Evolutionary conservation across 371 early-diverging fungal genomes (phyloP), one percentile per base, ranked within the genome.

Genomic region (Mucor circinelloides): DNA sequence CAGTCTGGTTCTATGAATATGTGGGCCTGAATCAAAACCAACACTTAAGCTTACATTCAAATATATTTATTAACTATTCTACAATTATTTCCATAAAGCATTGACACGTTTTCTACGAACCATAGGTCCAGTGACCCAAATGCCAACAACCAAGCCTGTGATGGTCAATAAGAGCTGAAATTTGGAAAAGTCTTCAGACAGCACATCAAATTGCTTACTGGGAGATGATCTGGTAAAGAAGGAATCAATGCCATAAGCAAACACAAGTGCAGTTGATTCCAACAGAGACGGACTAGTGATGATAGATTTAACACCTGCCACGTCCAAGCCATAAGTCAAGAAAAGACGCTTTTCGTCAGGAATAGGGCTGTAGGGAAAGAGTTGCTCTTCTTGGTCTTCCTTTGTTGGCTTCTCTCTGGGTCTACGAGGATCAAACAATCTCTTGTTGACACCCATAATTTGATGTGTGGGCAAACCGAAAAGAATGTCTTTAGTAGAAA

Each of bases 251-350:
- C 98, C 98, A 70, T 89, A 95, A 0, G 93, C 89, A 31, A 91
- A 81, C 5, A 97, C 94, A 23, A 97, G 78, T 9, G 95, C 88
- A 4, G 98, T 98, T n/a, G 96, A 95, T 81, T 98, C 98, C 38
- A 97, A 79, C 38, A 88, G 68, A 6, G 97, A 87, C 0, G 95
- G 91, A 15, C 91, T 73, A 2, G 95, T 87, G 25, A 79, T 71
- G 64, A 98, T 93, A 17, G 76, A 72, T 31, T 76, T 68, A 59
- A 93, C 84, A 5, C 93, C 91, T 3, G 82, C 76, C 9, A 97
- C 87, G 70, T 89, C 85, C 21, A 88, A 77, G 38, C 78, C 36
- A 79, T 98, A 94, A 15, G 92, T 87, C 40, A 93, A 83, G 44
- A 92, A 88, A 27, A 90, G 83, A 38, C 86, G 83, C 9, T 91